Conservation (phyloP, 208 protist species). For the Plasmodiophora brassicae region DNA sequence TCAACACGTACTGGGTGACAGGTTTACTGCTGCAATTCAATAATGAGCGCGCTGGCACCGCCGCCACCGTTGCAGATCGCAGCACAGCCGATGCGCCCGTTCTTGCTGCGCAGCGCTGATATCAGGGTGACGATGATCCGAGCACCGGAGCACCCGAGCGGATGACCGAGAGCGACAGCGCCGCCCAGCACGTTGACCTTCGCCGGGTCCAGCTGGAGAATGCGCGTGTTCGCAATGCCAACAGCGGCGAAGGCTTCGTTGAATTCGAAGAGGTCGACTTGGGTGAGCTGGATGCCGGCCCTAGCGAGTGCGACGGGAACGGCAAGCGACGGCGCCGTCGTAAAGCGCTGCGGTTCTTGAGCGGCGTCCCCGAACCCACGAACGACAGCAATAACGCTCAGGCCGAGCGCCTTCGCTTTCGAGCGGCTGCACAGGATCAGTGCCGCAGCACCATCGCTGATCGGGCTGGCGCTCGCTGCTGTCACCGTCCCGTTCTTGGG, state of each 20-base stretch:
- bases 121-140: conserved; percentile 59
- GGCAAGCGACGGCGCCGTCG: conserved; percentile 76
- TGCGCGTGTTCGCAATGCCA: conserved; percentile 71
- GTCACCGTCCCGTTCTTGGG: conserved; percentile 80
- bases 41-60: conserved; percentile 76
- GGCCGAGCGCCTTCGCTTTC: conserved; percentile 67
- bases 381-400: conserved; percentile 73
- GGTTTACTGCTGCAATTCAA: conserved; percentile 59
- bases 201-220: conserved; percentile 67
- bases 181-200: conserved; percentile 88
- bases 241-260: conserved; percentile 95
- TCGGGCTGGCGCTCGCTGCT: conserved; percentile 73
- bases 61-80: conserved; percentile 90
- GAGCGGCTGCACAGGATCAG: conserved; percentile 70
- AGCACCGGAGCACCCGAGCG: conserved; percentile 73
- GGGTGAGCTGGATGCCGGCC: conserved; percentile 17
- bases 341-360: conserved; percentile 78
- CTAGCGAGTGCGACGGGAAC: conserved; percentile 70
- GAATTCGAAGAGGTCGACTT: conserved; percentile 60
- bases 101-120: conserved; percentile 48
- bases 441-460: conserved; percentile 80
- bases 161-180: conserved; percentile 85
- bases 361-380: conserved; percentile 65
- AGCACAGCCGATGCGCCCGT: conserved; percentile 70
- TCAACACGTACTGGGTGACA: no score